Evolutionary conservation across 257 asterid genomes (phyloP), one percentile per base, ranked within the genome.

Genomic region (Solanum lycopersicoides): DNA sequence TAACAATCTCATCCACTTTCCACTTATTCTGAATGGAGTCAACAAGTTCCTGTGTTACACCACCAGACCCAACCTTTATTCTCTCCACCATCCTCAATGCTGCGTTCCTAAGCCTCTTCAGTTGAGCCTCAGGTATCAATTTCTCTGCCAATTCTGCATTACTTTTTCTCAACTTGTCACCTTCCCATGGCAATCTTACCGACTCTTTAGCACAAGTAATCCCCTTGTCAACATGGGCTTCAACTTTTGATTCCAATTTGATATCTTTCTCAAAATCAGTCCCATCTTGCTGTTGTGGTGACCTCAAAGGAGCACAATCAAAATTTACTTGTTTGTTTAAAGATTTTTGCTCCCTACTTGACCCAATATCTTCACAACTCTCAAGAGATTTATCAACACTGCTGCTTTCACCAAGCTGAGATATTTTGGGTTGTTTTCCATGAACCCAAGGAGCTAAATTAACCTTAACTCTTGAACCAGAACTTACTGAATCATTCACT

Each of bases 21-120:
- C 99, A 97, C 82, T 95, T 95, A 65, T 93, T 92, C 76, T 93
- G 95, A 86, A 97, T 94, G 39, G 92, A 88, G 53, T 93, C 94
- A 66, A 93, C 97, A 89, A 97, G 88, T 63, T 87, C 91, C 87
- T 94, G 98, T 7, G 98, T 95, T 82, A 97, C 93, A 66, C 99
- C 98, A 39, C 92, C 95, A 42, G 94, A 92, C 20, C 98, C 98
- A 37, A 95, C 98, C 85, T 92, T 97, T 69, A 93, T 95, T 85
- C 98, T 92, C 91, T 97, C 98, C 87, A 91, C 89, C 98, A 93
- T 94, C 83, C 96, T 93, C 93, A 93, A 63, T 5, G 99, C 94
- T 35, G 94, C 88, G 80, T 90, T 96, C 84, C 98, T 91, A 9
- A 96, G 96, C 93, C 98, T 94, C 92, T 92, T 95, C 88, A 96